Base-by-base conservation (phyloP, 495 filamentous ascomycete genomes). In the Tuber melanosporum region DNA sequence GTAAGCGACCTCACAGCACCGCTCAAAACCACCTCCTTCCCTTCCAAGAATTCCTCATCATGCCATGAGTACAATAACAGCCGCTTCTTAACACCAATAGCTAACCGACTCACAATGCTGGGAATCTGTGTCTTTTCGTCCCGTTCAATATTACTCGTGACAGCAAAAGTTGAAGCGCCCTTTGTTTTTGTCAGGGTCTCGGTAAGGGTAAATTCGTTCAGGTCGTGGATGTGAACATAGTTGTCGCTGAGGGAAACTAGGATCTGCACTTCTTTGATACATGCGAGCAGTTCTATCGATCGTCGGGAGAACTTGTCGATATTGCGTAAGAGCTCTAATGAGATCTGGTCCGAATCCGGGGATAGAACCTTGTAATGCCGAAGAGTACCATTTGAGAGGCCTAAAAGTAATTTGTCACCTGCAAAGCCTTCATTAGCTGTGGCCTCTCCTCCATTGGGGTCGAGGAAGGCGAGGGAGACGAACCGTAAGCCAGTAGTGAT, bases 31-130 rank as follows among this genome's bases (percentile, higher is more conserved):
- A 97, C 88, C 85, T 98, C 96, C 69, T 86, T 86, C 3, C 90
- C 89, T 41, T 96, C 90, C 49, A 89, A 89, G 71, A 97, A 87
- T 85, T 98, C 96, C 86, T 93, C 94, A 83, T 97, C 95, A 78
- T 94, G 90, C 95, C 95, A 99, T 71, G 92, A 90, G 93, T 96
- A 98, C 76, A 97, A 85, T 76, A 98, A 79, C 73, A 98, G 87
- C 80, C 92, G 93, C 83, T 95, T 87, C 87, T 98, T 98, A 15
- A 97, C 92, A 0, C 93, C 94, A 1, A 98, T 95, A 15, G 93
- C 95, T 46, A 99, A 86, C 47, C 94, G 87, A 14, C 93, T 96
- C 72, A 98, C 92, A 73, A 98, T 97, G 75, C 93, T 91, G 0
- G 92, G 93, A 62, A 98, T 93, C 36, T 92, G 92, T 0, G 93